Base-by-base conservation (phyloP, 2,329 filamentous ascomycete genomes). In the Elsinoe arachidis region DNA sequence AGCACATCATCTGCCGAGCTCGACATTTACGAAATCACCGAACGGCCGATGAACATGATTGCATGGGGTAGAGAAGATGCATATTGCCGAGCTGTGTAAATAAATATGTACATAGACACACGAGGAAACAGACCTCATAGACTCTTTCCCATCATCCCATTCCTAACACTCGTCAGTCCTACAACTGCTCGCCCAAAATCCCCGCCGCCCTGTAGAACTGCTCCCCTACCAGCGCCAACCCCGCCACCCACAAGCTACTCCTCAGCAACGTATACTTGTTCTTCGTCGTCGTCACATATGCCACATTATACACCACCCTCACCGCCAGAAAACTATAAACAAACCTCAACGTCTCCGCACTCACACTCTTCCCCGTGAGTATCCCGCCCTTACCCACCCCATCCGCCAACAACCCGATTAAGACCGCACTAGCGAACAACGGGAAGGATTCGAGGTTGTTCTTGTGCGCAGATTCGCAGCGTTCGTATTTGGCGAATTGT, bases 361-460 rank as follows among this genome's bases (percentile, higher is more conserved):
- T 37, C 10, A 33, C 39, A 10, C 14, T 30, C 55, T 56, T 58
- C 34, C 17, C 64, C 57, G 10, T 65, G 63, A 56, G 23, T 5
- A 56, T 34, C 3, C 37, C 69, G 63, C 59, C 66, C 63, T 55
- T 71, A 17, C 9, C 68, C 65, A 57, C 43, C n/a, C 63, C 64
- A 12, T 71, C 68, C 1, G 72, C 75, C 54, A 76, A 61, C 43
- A 76, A 70, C 0, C 73, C 74, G 4, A 73, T 65, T 12, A 77
- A 65, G 7, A 78, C 66, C 1, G 74, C 72, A 1, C 73, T 68
- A 9, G 73, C 63, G 59, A 76, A 78, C 7, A 78, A 60, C 1
- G 75, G 72, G 56, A 78, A 65, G 55, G 73, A 76, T 66, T 79
- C 75, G 60, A 77, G 67, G 26, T 71, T 70, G 61, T 78, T 78